phyloP scores from a whole-genome alignment of 345 rosid genomes.

The Xanthoceras sorbifolium region DNA sequence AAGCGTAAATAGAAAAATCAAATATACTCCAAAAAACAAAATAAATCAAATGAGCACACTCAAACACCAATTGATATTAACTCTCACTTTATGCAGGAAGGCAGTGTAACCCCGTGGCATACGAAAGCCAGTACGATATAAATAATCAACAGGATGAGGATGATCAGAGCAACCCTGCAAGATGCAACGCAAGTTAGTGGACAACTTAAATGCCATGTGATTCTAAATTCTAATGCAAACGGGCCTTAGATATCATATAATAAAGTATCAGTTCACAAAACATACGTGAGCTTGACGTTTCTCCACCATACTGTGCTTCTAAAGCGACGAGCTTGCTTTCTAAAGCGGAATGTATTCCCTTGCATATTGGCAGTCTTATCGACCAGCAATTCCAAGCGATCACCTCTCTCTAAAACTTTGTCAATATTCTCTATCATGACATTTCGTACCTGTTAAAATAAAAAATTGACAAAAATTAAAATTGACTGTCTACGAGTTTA shows the following conservation, averaged over 20 bases:
- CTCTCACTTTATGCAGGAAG: slow-evolving; percentile 66
- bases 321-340: slow-evolving; percentile 92
- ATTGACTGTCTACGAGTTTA: background rate
- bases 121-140: slow-evolving; percentile 77
- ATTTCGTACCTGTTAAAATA: slow-evolving; percentile 59
- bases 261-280: slow-evolving; percentile 8
- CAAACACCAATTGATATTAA: slow-evolving; percentile 20
- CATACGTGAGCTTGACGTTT: slow-evolving; percentile 88
- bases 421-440: slow-evolving; percentile 98
- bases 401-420: slow-evolving; percentile 90
- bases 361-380: slow-evolving; percentile 95
- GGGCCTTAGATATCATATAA: slow-evolving; percentile 2
- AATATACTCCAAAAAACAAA: slow-evolving; percentile 6
- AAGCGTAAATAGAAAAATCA: slow-evolving; percentile 11
- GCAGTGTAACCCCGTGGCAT: slow-evolving; percentile 77
- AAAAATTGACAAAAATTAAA: background rate
- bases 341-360: slow-evolving; percentile 91
- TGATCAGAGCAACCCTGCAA: slow-evolving; percentile 69
- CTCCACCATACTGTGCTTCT: slow-evolving; percentile 91
- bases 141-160: slow-evolving; percentile 59
- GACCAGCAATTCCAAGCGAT: slow-evolving; percentile 89
- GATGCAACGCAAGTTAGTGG: slow-evolving; percentile 18
- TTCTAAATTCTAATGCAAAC: background rate
- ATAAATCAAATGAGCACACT: slow-evolving; percentile 9
- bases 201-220: background rate